These are phyloP conservation scores for Blepharisma stoltei DNA, from an alignment of 73 alveolate genomes.

Conservation along the genomic window DNA sequence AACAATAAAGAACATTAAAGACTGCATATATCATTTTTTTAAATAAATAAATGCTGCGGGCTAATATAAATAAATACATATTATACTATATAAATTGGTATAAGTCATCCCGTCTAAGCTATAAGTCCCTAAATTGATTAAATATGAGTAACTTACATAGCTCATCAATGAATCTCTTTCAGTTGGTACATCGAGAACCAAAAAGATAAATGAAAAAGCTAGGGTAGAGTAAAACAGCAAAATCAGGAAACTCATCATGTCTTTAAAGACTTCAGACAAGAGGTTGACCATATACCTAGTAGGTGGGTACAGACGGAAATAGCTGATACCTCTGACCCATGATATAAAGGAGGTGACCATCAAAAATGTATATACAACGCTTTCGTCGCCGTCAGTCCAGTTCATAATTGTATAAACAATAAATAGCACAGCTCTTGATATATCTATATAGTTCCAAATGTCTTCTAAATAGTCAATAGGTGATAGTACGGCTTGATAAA, in stretches of 20 bases:
- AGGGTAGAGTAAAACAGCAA: background rate
- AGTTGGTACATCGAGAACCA: background rate
- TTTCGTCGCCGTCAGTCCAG: background rate
- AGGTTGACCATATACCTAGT: slow-evolving; percentile 19
- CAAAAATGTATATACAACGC: background rate
- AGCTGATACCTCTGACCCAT: slow-evolving; percentile 30
- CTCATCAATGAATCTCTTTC: too few relatives aligned
- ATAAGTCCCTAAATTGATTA: too few relatives aligned
- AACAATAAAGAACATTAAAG: slow-evolving; percentile 28
- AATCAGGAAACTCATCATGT: slow-evolving; percentile 13
- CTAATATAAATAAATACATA: background rate
- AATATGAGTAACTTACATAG: too few relatives aligned
- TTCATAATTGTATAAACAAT: background rate
- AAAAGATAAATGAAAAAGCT: slow-evolving; percentile 24
- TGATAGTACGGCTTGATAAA: background rate
- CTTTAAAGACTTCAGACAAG: slow-evolving; percentile 20
- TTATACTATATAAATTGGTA: too few relatives aligned
- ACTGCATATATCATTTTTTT: background rate
- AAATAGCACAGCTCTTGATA: background rate
- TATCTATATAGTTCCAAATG: slow-evolving; percentile 10
- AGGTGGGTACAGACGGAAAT: slow-evolving; percentile 15
- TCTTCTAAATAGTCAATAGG: background rate
- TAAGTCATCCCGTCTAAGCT: too few relatives aligned
- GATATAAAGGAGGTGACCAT: background rate
- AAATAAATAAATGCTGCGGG: slow-evolving; percentile 19